Conservation (phyloP, 805 yeast genomes). For the Ogataea populi-albae region DNA sequence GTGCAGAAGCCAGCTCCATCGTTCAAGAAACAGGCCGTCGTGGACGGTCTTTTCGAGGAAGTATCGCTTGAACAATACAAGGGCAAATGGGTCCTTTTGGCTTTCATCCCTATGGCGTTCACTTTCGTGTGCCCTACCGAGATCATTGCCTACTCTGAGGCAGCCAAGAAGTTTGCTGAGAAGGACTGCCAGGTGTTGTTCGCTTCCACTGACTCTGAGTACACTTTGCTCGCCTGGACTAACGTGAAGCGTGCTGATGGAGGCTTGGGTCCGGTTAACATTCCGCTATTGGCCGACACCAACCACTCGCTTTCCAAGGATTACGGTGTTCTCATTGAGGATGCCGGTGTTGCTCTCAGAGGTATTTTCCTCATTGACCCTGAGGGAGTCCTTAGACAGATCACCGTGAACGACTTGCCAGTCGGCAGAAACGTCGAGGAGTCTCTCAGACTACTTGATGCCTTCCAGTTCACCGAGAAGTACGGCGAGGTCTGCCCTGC, state of each 20-base stretch:
- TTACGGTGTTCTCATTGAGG: conserved; percentile 97
- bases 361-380: conserved; percentile 99
- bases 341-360: conserved; percentile 95
- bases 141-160: conserved; percentile 97
- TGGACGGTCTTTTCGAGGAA: conserved; percentile 95
- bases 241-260: conserved; percentile 95
- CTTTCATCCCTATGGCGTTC: conserved; percentile 98
- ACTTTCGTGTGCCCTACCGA: conserved; percentile 99
- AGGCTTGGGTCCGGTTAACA: conserved; percentile 93
- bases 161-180: conserved; percentile 82
- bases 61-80: conserved; percentile 90
- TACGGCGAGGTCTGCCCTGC: conserved; percentile 99
- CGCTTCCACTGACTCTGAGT: conserved; percentile 98
- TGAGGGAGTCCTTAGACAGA: conserved; percentile 89
- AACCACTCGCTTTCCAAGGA: conserved; percentile 92
- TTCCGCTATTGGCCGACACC: conserved; percentile 95
- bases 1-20: conserved; percentile 96
- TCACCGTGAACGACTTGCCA: conserved; percentile 97
- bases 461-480: conserved; percentile 99
- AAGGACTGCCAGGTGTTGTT: conserved; percentile 86
- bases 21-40: conserved; percentile 95
- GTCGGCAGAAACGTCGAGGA: conserved; percentile 99
- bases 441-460: conserved; percentile 95
- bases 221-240: conserved; percentile 97
- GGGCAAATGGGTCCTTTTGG: conserved; percentile 97